Evolutionary conservation across 2,329 filamentous ascomycete genomes (phyloP).

Genomic region (Arthrobotrys sphaeroides): DNA sequence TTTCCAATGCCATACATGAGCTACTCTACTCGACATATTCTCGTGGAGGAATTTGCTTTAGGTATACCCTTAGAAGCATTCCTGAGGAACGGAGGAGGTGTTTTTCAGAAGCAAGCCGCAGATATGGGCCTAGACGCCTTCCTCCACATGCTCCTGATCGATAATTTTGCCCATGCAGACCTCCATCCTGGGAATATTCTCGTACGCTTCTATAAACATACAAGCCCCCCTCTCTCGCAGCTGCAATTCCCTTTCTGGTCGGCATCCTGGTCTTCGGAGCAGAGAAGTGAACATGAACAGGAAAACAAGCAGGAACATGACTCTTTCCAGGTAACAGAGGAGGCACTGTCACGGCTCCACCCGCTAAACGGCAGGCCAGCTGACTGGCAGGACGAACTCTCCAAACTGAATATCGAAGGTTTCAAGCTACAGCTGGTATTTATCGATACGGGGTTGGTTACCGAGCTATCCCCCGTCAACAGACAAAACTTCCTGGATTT

Average conservation of each 20-base stretch:
- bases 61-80: constrained; percentile 92
- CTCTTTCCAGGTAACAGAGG: constrained; percentile 78
- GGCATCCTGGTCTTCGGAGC: constrained; percentile 43
- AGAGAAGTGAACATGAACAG: constrained; percentile 59
- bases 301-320: constrained; percentile 59
- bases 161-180: constrained; percentile 98
- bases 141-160: constrained; percentile 92
- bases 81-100: constrained; percentile 86
- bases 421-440: constrained; percentile 95
- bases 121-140: constrained; percentile 96
- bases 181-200: constrained; percentile 98
- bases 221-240: constrained; percentile 71
- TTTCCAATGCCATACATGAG: constrained; percentile 94
- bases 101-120: constrained; percentile 93
- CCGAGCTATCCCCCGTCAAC: constrained; percentile 87
- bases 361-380: constrained; percentile 74
- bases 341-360: constrained; percentile 80
- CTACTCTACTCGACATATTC: constrained; percentile 88
- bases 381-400: constrained; percentile 78
- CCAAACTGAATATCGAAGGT: constrained; percentile 82
- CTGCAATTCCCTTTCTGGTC: constrained; percentile 59
- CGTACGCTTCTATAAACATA: constrained; percentile 94
- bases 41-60: constrained; percentile 95
- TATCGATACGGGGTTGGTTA: constrained; percentile 95
- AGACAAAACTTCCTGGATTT: constrained; percentile 91